These are phyloP conservation scores for Acidomyces sp. DNA, from an alignment of 495 filamentous ascomycete genomes.

Conservation along the genomic window DNA sequence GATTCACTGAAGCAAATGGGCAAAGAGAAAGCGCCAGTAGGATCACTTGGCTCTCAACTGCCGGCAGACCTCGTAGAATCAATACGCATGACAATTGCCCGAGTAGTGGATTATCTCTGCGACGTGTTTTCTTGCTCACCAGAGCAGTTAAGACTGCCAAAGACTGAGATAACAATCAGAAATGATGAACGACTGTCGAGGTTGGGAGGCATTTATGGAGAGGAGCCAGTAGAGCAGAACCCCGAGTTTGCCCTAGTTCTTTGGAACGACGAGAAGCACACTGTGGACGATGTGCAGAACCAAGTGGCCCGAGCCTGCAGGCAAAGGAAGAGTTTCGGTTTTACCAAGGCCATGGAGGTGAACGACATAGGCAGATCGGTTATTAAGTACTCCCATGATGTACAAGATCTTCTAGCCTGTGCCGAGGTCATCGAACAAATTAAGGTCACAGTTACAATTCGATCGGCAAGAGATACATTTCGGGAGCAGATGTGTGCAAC, in stretches of 20 bases:
- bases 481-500: slow-evolving; percentile 95
- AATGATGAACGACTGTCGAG: slow-evolving; percentile 71
- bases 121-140: slow-evolving; percentile 97
- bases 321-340: slow-evolving; percentile 51
- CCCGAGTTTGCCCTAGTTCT: slow-evolving; percentile 76
- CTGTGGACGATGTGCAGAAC: slow-evolving; percentile 74
- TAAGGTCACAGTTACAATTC: slow-evolving; percentile 89
- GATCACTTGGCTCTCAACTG: slow-evolving; percentile 26
- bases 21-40: slow-evolving; percentile 39
- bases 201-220: slow-evolving; percentile 54
- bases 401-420: slow-evolving; percentile 57
- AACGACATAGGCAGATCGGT: slow-evolving; percentile 77
- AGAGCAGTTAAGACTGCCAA: slow-evolving; percentile 77
- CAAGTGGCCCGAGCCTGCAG: slow-evolving; percentile 86
- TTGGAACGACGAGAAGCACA: slow-evolving; percentile 99
- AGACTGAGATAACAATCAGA: slow-evolving; percentile 63
- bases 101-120: slow-evolving; percentile 82
- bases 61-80: slow-evolving; percentile 59
- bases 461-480: slow-evolving; percentile 87
- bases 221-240: slow-evolving; percentile 38
- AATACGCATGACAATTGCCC: slow-evolving; percentile 71
- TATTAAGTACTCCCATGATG: slow-evolving; percentile 56
- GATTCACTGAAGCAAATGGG: slow-evolving; percentile 41
- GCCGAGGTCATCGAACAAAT: slow-evolving; percentile 83
- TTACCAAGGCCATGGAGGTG: slow-evolving; percentile 68